phyloP scores from a whole-genome alignment of 192 early-diverging fungal species.

The Lunasporangiospora selenospora region DNA sequence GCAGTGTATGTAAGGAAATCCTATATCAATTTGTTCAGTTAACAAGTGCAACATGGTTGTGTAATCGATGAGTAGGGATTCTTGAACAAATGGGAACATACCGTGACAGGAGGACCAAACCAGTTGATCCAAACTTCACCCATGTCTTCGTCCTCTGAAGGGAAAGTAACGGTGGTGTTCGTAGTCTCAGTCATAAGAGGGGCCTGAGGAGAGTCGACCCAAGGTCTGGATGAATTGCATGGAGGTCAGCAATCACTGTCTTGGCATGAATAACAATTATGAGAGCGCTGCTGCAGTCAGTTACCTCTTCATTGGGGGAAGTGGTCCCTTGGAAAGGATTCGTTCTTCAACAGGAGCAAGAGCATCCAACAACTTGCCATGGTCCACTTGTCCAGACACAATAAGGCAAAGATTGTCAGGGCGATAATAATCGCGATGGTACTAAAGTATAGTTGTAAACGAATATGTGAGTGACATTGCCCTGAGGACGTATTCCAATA shows the following conservation, averaged over 20 bases:
- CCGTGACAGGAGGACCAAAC: slow-evolving; percentile 60
- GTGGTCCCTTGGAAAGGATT: slow-evolving; percentile 56
- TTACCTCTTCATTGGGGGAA: slow-evolving; percentile 55
- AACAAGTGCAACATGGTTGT: not conserved
- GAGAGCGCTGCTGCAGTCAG: too few relatives aligned
- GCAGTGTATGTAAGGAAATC: slow-evolving; percentile 32
- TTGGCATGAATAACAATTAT: too few relatives aligned
- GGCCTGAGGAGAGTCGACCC: slow-evolving; percentile 58
- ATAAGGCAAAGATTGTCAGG: slow-evolving; percentile 68
- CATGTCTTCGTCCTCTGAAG: slow-evolving; percentile 68
- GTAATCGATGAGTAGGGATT: not conserved
- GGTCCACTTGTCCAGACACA: slow-evolving; percentile 58
- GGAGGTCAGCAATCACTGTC: too few relatives aligned
- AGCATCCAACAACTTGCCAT: slow-evolving; percentile 48
- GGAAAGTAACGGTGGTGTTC: slow-evolving; percentile 58
- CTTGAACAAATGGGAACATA: slow-evolving; percentile 14
- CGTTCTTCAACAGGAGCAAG: slow-evolving; percentile 58
- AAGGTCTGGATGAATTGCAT: too few relatives aligned
- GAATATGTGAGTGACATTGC: not conserved
- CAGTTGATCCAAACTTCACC: slow-evolving; percentile 59
- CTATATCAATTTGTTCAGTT: slow-evolving; percentile 1
- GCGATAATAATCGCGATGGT: slow-evolving; percentile 65
- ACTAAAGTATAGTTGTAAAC: slow-evolving; percentile 45
- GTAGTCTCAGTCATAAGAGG: slow-evolving; percentile 51
- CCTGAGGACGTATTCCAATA: slow-evolving; percentile 4